Conservation (phyloP, 2,329 filamentous ascomycete species). For the Penicillium sp. region DNA sequence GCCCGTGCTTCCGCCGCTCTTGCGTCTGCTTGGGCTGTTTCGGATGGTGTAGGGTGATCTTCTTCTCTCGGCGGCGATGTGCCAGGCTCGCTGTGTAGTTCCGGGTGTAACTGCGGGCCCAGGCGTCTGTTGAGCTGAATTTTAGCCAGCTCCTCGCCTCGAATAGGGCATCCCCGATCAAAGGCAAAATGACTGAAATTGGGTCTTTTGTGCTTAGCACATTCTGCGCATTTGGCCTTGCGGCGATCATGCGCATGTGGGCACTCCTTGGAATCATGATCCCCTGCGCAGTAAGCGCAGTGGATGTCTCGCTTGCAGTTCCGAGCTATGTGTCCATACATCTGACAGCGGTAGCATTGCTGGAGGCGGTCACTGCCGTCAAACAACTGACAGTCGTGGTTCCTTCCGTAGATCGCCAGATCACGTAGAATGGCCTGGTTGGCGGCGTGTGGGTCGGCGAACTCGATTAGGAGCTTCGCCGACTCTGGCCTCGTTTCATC, state of each 20-base stretch:
- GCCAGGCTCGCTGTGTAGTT: too few species aligned
- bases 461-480: background rate
- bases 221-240: background rate
- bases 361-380: background rate
- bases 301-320: background rate
- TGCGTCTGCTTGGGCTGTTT: background rate
- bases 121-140: too few species aligned
- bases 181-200: too few species aligned
- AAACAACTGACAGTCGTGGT: constrained; percentile 2
- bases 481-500: background rate
- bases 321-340: background rate
- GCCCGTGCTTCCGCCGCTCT: background rate
- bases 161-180: background rate
- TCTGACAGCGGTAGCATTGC: background rate
- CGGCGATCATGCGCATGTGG: background rate
- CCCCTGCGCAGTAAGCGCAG: background rate
- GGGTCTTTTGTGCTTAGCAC: background rate
- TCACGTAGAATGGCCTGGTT: background rate
- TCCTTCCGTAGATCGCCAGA: background rate
- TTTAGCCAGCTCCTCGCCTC: background rate
- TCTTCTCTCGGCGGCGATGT: too few species aligned
- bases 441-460: background rate
- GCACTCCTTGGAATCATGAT: background rate
- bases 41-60: background rate
- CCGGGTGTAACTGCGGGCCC: too few species aligned